Base-by-base conservation (phyloP, 2,329 filamentous ascomycete genomes). In the Trichoderma sp. region DNA sequence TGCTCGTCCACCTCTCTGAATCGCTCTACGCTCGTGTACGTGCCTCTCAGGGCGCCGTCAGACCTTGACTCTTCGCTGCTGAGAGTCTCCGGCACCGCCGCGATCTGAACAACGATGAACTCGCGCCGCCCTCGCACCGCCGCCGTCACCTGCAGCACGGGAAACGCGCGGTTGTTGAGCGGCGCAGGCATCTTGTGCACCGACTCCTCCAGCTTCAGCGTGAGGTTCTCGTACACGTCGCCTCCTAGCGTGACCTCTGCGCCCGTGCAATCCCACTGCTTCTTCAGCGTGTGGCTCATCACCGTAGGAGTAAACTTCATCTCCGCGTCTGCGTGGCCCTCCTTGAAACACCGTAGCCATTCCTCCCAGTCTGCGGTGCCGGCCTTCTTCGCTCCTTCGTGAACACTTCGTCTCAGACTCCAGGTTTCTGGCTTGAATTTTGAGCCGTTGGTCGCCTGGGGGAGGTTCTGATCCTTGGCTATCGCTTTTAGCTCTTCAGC, bases 1-100 rank as follows among this genome's bases (percentile, higher is more conserved):
- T 70, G 67, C 34, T 53, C 57, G 4, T 76, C 78, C 6, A 86
- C 73, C 76, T 85, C 82, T 71, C 85, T 81, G 39, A 92, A 81
- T 60, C 88, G 82, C 82, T 94, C 92, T 1, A 94, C 84, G 74
- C 89, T 91, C 32, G 85, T 87, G 76, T 93, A 94, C 11, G 84
- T 83, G 4, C 87, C 92, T 34, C 86, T 80, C 8, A 90, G 86
- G 3, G 88, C 80, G 1, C 74, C 73, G 34, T 88, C 79, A 84
- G 28, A 80, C 79, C 43, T 78, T 75, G 60, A 73, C 78, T 67
- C 69, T 14, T 58, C 72, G 6, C 34, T 26, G 21, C 43, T 24
- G 7, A 26, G n/a, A 14, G 28, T 21, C n/a, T 73, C 71, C 4
- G 71, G 68, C 8, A 73, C 73, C 60, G 80, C 81, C 21, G 88